phyloP scores from a whole-genome alignment of 306 rosid genomes.

The Senna tora region DNA sequence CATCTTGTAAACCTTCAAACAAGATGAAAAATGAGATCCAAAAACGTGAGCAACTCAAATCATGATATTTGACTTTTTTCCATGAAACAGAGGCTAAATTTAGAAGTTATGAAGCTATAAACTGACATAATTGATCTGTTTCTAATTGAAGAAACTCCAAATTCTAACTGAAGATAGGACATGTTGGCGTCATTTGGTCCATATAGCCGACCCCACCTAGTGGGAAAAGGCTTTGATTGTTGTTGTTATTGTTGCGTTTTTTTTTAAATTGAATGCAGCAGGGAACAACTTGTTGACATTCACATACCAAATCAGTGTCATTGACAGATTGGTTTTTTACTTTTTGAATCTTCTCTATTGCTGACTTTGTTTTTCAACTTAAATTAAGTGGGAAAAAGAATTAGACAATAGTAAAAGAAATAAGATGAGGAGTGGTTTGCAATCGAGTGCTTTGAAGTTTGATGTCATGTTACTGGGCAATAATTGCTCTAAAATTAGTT shows the following conservation, averaged over 20 bases:
- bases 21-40: neutral
- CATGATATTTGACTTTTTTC: neutral
- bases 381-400: neutral
- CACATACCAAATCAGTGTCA: neutral
- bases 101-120: neutral
- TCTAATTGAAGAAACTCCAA: neutral
- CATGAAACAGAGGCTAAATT: neutral
- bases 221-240: too few relatives aligned
- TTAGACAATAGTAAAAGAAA: neutral
- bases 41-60: neutral
- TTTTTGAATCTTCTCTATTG: neutral
- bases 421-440: neutral
- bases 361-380: constrained; percentile 11
- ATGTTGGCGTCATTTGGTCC: too few relatives aligned
- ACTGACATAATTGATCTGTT: neutral
- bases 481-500: neutral
- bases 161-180: too few relatives aligned
- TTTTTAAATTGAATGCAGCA: neutral
- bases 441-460: neutral
- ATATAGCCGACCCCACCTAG: too few relatives aligned
- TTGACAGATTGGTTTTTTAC: neutral
- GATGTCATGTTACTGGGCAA: neutral
- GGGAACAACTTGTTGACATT: constrained; percentile 8
- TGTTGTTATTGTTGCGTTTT: too few relatives aligned
- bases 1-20: neutral